Conservation (phyloP, 306 rosid species). For the Cicer chorassanicum region DNA sequence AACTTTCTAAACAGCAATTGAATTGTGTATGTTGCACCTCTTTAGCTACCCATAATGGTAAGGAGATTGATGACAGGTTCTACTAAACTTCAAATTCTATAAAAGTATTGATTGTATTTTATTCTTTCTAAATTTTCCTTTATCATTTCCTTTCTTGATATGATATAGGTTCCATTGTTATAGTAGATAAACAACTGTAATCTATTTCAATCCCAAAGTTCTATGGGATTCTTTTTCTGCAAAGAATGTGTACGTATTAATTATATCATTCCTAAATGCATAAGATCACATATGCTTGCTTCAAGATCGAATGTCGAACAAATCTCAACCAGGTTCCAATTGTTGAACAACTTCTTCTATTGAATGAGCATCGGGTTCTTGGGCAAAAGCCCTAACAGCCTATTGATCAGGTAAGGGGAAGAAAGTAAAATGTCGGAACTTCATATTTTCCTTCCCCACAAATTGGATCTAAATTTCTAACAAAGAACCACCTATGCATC, state of each 20-base stretch:
- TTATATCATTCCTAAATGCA: constrained; percentile 2
- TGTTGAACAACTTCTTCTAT: neutral
- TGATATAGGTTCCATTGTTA: neutral
- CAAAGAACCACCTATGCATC: constrained; percentile 30
- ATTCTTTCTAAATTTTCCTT: constrained; percentile 1
- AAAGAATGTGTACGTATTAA: constrained; percentile 4
- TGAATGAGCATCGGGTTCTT: neutral
- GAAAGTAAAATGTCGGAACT: neutral
- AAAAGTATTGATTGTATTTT: neutral
- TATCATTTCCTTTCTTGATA: constrained; percentile 8
- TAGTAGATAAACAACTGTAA: neutral
- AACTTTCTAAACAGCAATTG: constrained; percentile 24
- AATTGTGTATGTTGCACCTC: constrained; percentile 26
- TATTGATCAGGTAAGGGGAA: neutral
- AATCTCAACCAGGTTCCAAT: neutral
- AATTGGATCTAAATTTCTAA: constrained; percentile 32
- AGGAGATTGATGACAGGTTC: neutral
- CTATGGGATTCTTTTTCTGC: neutral
- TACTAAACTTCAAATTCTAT: constrained; percentile 5
- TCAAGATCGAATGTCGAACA: neutral
- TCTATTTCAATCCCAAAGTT: constrained; percentile 8
- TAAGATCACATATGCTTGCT: constrained; percentile 11
- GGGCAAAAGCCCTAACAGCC: neutral
- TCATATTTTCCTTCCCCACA: constrained; percentile 22
- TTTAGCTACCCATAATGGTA: constrained; percentile 9